A percentile compares a stretch with the other conserved stretches of the same genome.
phyloP scores from a whole-genome alignment of 179 eudicot species.

The Actinidia arguta region DNA sequence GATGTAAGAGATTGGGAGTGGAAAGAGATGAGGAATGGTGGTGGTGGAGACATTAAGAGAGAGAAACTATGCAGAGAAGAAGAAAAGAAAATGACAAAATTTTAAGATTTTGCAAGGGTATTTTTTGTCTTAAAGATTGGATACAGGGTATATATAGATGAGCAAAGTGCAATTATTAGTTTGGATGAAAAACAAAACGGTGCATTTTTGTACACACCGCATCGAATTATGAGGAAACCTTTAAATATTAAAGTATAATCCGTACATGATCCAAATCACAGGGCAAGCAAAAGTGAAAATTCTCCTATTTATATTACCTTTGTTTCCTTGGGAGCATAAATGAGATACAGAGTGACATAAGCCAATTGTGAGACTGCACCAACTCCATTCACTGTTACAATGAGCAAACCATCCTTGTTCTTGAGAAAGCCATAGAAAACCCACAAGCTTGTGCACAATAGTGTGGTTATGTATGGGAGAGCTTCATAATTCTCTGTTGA shows the following conservation, averaged over 20 bases:
- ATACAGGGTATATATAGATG: no score
- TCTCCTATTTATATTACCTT: neutral
- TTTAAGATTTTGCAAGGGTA: no score
- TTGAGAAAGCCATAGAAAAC: slow-evolving; percentile 41
- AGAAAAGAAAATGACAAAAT: no score
- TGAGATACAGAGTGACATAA: slow-evolving; percentile 8
- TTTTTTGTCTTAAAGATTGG: no score
- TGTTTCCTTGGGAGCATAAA: slow-evolving; percentile 8
- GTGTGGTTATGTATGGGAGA: slow-evolving; percentile 41
- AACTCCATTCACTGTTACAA: slow-evolving; percentile 5
- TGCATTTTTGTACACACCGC: no score
- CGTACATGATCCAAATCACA: neutral
- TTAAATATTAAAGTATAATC: neutral
- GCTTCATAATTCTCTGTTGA: slow-evolving; percentile 43
- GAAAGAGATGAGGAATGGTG: no score
- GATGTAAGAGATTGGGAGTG: no score
- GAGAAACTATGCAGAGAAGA: no score
- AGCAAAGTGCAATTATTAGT: no score
- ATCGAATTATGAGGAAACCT: no score
- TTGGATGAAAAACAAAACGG: no score
- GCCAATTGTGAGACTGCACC: neutral
- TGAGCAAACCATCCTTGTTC: neutral
- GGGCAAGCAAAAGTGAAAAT: neutral
- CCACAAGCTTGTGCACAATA: slow-evolving; percentile 43
- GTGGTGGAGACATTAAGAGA: no score